phyloP scores from a whole-genome alignment of 768 basidiomycete genomes.

The Podaxis sp. region DNA sequence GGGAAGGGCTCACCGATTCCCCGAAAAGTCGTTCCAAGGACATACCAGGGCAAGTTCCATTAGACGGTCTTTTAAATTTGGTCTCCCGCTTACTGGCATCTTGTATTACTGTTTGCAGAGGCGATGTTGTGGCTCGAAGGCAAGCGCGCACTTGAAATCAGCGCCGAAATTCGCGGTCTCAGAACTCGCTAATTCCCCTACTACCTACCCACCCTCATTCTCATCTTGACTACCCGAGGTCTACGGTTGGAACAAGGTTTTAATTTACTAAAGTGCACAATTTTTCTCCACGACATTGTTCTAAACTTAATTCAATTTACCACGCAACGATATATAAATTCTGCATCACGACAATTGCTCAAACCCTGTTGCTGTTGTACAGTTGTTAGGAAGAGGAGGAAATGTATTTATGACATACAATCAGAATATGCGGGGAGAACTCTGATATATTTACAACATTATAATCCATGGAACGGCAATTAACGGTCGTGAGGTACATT shows the following conservation, averaged over 20 bases:
- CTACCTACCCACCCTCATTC: neutral
- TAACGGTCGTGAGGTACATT: too few species aligned
- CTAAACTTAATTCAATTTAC: too few species aligned
- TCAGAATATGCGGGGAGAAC: too few species aligned
- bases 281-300: too few species aligned
- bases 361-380: too few species aligned
- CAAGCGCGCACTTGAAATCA: conserved; percentile 67
- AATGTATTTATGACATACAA: too few species aligned
- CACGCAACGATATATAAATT: too few species aligned
- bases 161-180: conserved; percentile 53
- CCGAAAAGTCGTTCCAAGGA: conserved; percentile 61
- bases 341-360: too few species aligned
- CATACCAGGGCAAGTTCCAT: conserved; percentile 57
- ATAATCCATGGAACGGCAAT: too few species aligned
- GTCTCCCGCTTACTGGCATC: neutral
- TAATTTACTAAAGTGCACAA: too few species aligned
- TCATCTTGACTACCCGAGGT: neutral
- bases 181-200: neutral
- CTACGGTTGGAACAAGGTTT: neutral
- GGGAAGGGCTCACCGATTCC: conserved; percentile 31
- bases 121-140: conserved; percentile 87
- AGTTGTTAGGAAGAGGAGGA: too few species aligned
- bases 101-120: conserved; percentile 43
- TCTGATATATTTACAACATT: too few species aligned
- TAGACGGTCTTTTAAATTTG: neutral